Conservation (phyloP, 805 yeast genomes). For the Wickerhamomyces mucosus region DNA sequence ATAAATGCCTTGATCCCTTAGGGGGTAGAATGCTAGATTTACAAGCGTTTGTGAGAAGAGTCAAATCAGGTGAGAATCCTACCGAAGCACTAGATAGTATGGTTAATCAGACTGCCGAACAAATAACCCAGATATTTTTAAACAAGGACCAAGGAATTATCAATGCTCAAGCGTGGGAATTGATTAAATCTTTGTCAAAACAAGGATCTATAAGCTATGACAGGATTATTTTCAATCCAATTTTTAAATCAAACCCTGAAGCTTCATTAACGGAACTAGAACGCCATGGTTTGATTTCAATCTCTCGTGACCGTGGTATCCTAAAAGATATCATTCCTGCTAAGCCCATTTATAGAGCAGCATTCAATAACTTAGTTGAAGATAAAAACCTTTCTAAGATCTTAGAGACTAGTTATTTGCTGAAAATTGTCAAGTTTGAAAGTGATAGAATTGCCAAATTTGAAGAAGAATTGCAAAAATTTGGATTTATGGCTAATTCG, state of each 20-base stretch:
- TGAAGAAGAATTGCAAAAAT: constrained; percentile 63
- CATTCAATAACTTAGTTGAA: constrained; percentile 55
- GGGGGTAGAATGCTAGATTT: constrained; percentile 95
- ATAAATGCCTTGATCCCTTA: constrained; percentile 54
- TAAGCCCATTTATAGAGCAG: constrained; percentile 74
- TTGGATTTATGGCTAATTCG: constrained; percentile 40
- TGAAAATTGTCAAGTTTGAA: constrained; percentile 47
- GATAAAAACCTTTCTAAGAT: constrained; percentile 48
- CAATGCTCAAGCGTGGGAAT: constrained; percentile 80
- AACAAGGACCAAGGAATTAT: constrained; percentile 47
- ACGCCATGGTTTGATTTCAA: constrained; percentile 63
- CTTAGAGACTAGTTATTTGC: constrained; percentile 55
- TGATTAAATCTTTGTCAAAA: constrained; percentile 55
- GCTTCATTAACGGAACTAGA: constrained; percentile 63
- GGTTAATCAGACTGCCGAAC: constrained; percentile 79
- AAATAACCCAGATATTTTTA: constrained; percentile 71
- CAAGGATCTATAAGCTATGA: constrained; percentile 36
- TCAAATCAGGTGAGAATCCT: constrained; percentile 82
- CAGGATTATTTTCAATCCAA: constrained; percentile 45
- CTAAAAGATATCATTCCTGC: constrained; percentile 62
- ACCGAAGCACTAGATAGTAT: constrained; percentile 67
- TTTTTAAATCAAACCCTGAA: constrained; percentile 48
- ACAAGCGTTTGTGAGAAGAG: constrained; percentile 81
- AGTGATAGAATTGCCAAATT: constrained; percentile 48
- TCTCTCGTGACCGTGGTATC: constrained; percentile 72